phyloP scores from a whole-genome alignment of 306 rosid genomes.

The Cyclanthera cordifolia region DNA sequence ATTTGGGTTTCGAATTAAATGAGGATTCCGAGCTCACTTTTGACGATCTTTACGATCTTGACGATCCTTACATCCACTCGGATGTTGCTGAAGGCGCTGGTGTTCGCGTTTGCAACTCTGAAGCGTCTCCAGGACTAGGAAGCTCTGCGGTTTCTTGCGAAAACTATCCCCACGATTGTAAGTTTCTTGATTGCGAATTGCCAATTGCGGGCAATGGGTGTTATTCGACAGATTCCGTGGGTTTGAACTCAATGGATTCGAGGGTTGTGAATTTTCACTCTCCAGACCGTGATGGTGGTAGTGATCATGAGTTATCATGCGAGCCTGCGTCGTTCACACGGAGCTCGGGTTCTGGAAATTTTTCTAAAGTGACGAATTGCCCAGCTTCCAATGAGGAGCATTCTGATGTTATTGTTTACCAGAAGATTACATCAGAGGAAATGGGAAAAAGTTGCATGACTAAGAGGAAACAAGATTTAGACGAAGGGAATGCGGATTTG shows the following conservation, averaged over 20 bases:
- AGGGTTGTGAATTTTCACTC: neutral
- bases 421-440: constrained; percentile 45
- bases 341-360: constrained; percentile 60
- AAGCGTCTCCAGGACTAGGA: constrained; percentile 22
- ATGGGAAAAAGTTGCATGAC: constrained; percentile 28
- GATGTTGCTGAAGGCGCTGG: neutral
- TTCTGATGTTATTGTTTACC: constrained; percentile 23
- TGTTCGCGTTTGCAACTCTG: constrained; percentile 23
- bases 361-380: constrained; percentile 31
- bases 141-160: constrained; percentile 9
- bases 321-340: constrained; percentile 57
- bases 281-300: constrained; percentile 20
- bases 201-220: constrained; percentile 11
- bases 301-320: constrained; percentile 30
- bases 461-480: constrained; percentile 62
- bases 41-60: constrained; percentile 51
- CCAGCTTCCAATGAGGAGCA: constrained; percentile 30
- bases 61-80: constrained; percentile 39
- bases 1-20: constrained; percentile 26
- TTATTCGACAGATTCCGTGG: constrained; percentile 21
- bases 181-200: constrained; percentile 16
- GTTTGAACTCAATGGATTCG: constrained; percentile 9
- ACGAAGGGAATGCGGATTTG: constrained; percentile 36
- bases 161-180: neutral
- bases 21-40: constrained; percentile 54